A percentile compares a stretch with the other conserved stretches of the same genome.
Evolutionary conservation across 495 filamentous ascomycete species (phyloP).

Genomic region (Aspergillus sclerotioniger): DNA sequence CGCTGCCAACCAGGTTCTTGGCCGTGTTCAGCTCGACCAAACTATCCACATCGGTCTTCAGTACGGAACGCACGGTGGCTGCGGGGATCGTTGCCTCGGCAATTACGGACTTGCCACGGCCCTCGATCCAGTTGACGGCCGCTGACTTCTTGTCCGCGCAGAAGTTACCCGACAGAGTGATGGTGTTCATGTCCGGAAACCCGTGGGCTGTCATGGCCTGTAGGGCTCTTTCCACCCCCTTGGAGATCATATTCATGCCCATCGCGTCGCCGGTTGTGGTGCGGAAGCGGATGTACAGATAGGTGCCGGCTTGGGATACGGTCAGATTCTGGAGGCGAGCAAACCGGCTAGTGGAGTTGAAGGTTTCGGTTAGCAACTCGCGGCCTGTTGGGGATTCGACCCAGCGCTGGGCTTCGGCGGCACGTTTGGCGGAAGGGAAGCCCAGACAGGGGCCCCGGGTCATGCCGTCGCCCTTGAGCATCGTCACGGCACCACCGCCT

Average conservation of each 20-base stretch:
- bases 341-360: constrained; percentile 94
- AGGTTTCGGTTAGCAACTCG: constrained; percentile 76
- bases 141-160: constrained; percentile 99
- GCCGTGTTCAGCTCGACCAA: constrained; percentile 88
- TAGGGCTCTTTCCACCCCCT: constrained; percentile 94
- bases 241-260: constrained; percentile 99
- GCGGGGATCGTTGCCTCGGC: constrained; percentile 96
- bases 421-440: constrained; percentile 85
- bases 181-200: constrained; percentile 94
- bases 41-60: constrained; percentile 89
- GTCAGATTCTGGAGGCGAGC: constrained; percentile 87
- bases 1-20: constrained; percentile 96
- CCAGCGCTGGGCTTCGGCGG: constrained; percentile 95
- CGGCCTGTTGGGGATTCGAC: constrained; percentile 88
- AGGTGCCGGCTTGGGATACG: constrained; percentile 86
- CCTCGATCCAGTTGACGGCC: constrained; percentile 99
- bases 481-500: constrained; percentile 91
- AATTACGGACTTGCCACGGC: constrained; percentile 93
- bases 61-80: constrained; percentile 76
- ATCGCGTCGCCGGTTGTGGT: constrained; percentile 98
- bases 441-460: constrained; percentile 90
- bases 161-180: constrained; percentile 94
- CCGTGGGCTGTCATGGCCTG: constrained; percentile 86
- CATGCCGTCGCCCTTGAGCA: constrained; percentile 96
- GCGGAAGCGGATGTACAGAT: constrained; percentile 96